phyloP scores from a whole-genome alignment of 352 stramenopile genomes.

The Phytophthora colocasiae region DNA sequence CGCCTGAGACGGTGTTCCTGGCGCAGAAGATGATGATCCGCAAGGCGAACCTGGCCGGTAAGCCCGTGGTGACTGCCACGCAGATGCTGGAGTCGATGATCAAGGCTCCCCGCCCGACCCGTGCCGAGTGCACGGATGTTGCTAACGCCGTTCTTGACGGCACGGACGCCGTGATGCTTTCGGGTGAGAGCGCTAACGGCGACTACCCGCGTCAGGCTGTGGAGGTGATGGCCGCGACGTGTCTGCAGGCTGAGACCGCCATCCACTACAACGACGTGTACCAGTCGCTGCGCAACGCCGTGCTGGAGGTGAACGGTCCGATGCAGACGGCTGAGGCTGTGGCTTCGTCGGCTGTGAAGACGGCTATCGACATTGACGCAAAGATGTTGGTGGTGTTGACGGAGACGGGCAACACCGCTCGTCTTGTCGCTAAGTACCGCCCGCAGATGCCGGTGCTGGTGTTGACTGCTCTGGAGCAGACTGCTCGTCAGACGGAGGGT shows the following conservation, averaged over 20 bases:
- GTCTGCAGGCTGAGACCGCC: slow-evolving; percentile 87
- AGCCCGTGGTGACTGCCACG: slow-evolving; percentile 98
- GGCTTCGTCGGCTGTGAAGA: not conserved
- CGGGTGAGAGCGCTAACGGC: slow-evolving; percentile 97
- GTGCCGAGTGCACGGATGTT: slow-evolving; percentile 99
- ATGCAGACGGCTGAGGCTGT: slow-evolving; percentile 1
- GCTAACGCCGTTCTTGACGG: slow-evolving; percentile 90
- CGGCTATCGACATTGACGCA: slow-evolving; percentile 94
- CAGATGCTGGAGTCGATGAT: slow-evolving; percentile 99
- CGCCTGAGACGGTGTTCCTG: slow-evolving; percentile 97
- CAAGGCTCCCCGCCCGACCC: slow-evolving; percentile 96
- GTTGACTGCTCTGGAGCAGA: slow-evolving; percentile 74
- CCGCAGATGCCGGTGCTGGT: slow-evolving; percentile 66
- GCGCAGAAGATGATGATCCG: slow-evolving; percentile 99
- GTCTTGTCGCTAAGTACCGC: slow-evolving; percentile 96
- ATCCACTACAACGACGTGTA: slow-evolving; percentile 56
- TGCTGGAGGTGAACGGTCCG: not conserved
- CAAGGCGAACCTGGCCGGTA: slow-evolving; percentile 95
- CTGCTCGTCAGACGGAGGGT: slow-evolving; percentile 71
- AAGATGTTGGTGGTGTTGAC: slow-evolving; percentile 98
- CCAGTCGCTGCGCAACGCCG: not conserved
- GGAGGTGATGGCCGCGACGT: slow-evolving; percentile 94
- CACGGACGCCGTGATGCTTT: slow-evolving; percentile 95
- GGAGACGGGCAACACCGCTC: slow-evolving; percentile 94
- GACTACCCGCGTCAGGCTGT: slow-evolving; percentile 96